Conservation (phyloP, 2,329 filamentous ascomycete genomes). For the Pyrenophora tritici-repentis region DNA sequence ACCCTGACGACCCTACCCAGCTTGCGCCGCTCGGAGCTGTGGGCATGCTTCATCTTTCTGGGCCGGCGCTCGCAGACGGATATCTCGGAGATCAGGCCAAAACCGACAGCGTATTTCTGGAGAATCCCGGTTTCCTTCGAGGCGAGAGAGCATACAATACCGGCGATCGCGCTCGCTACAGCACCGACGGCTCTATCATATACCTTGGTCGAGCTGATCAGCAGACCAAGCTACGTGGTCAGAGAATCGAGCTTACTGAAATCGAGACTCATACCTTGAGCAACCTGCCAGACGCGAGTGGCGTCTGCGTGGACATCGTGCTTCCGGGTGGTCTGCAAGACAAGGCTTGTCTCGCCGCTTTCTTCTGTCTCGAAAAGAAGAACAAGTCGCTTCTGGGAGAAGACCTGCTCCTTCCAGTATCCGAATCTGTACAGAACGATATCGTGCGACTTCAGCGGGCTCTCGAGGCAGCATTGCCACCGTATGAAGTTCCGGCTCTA, state of each 20-base stretch:
- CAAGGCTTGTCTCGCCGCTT: slow-evolving; percentile 1
- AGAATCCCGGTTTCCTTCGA: slow-evolving; percentile 12
- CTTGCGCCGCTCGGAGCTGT: background rate
- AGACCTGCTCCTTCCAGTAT: background rate
- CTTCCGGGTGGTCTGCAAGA: slow-evolving; percentile 1
- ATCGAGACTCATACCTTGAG: slow-evolving; percentile 1
- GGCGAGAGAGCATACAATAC: slow-evolving; percentile 10
- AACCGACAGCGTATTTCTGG: slow-evolving; percentile 2
- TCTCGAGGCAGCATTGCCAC: slow-evolving; percentile 1
- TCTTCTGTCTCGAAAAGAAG: background rate
- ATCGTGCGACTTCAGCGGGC: background rate
- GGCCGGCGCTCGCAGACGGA: slow-evolving; percentile 3
- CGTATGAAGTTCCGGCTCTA: slow-evolving; percentile 4
- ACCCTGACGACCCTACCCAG: background rate
- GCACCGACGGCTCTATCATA: slow-evolving; percentile 6
- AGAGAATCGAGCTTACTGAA: slow-evolving; percentile 27
- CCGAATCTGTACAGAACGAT: background rate
- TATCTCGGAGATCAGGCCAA: slow-evolving; percentile 12
- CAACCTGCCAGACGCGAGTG: background rate
- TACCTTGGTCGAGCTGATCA: slow-evolving; percentile 3
- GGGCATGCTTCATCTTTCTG: slow-evolving; percentile 35
- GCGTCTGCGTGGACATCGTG: background rate
- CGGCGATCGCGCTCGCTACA: slow-evolving; percentile 18
- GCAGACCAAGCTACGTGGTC: slow-evolving; percentile 35
- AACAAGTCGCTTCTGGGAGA: background rate